Evolutionary conservation across 2,329 filamentous ascomycete genomes (phyloP), one percentile per base, ranked within the genome.

Genomic region (Apiospora marii): DNA sequence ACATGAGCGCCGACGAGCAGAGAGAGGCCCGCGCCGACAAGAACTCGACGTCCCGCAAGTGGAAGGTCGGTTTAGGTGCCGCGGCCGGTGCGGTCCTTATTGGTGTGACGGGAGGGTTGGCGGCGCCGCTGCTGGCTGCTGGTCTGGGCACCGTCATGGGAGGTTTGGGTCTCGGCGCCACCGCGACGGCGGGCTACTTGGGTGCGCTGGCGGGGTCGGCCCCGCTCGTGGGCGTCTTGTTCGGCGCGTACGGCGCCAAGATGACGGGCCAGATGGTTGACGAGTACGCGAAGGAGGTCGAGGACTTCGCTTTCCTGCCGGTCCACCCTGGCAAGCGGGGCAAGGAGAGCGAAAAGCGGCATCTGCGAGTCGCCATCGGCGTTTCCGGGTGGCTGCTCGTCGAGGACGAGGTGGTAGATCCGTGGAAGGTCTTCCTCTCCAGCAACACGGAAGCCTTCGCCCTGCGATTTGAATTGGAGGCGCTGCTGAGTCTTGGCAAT

Each of bases 261-360:
- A 96, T 97, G 87, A 94, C 93, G 0, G 91, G 92, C 48, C 91
- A 94, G 80, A 94, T 95, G 85, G 93, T 98, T 88, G 94, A 98
- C 75, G 88, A 92, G 44, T 98, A 97, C 79, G 90, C 93, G 7
- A 90, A 91, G 76, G 94, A 98, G 76, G 92, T 98, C 16, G 91
- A 95, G 78, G 96, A 98, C 79, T 97, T 98, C 81, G 94, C 91
- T 0, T 95, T 98, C 77, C 5, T 83, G 85, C 46, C 82, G 83
- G 69, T 41, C 4, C 79, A 89, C 74, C 79, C 87, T 69, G 30
- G 30, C 34, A 12, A 34, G 8, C 41, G n/a, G 34, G 19, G 58
- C 8, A 81, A 71, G 37, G 75, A 79, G 27, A 73, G 90, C 7
- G 84, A 89, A 34, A 86, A 91, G 74, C 89, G 92, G 74, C 89